Base-by-base conservation (phyloP, 2,329 filamentous ascomycete species). In the Clarireedia homoeocarpa region DNA sequence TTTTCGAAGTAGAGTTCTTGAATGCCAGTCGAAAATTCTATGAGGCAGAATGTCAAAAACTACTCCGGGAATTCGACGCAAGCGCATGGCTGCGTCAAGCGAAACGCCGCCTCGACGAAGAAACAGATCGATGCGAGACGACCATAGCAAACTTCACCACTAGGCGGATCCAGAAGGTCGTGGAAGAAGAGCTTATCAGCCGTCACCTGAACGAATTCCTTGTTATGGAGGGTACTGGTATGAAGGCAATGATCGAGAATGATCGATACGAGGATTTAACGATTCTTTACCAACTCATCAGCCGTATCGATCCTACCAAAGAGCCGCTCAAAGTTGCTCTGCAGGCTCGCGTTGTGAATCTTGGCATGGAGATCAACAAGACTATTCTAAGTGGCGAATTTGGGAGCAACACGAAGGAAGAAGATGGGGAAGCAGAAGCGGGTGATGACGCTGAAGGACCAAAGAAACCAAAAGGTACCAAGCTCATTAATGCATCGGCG, bases 241-340 rank as follows among this genome's bases (percentile, higher is more conserved):
- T 96, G 44, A 84, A 81, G 61, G 84, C 84, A 67, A 97, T 99
- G 92, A 84, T 97, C 50, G 89, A 96, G 70, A 91, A 96, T 65
- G 88, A 96, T 70, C 83, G 86, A 61, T 66, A 87, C 36, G 82
- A 87, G 4, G 91, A 95, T 65, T 75, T 99, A 9, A 77, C 78
- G n/a, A 84, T 91, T 50, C 76, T 97, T 3, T 97, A 94, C 70
- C 78, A 84, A 17, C 79, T 97, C 2, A 86, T 95, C 55, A 75
- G 81, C 9, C 80, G 89, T 36, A 87, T 96, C 0, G 91, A 97
- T 65, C 70, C 75, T 0, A 84, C 85, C 57, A 95, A 92, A 68
- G 68, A 72, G 0, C 82, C 86, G 9, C 74, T 96, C 5, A 88
- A 84, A 30, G 77, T 77, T 6, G 86, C 85, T 6, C 73, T 97